Evolutionary conservation across 306 rosid species (phyloP).

Genomic region (Trifolium subterraneum): DNA sequence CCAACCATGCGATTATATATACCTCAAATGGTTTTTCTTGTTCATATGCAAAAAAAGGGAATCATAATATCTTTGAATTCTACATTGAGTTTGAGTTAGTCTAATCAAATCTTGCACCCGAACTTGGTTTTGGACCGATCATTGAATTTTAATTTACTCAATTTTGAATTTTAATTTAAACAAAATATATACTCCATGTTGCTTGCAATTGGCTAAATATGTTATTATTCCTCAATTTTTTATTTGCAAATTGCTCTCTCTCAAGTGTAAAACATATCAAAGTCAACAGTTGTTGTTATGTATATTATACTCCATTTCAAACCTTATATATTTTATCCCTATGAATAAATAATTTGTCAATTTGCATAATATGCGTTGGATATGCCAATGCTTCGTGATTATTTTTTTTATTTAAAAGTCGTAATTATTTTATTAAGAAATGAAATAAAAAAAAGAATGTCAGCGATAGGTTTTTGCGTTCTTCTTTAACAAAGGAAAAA

Average conservation of each 20-base stretch:
- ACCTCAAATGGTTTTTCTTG: slow-evolving; percentile 6
- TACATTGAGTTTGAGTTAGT: background rate
- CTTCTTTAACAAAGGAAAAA: slow-evolving; percentile 21
- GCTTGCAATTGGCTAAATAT: background rate
- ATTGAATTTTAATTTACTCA: background rate
- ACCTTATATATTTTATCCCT: slow-evolving; percentile 25
- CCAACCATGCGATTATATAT: background rate
- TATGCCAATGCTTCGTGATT: slow-evolving; percentile 21
- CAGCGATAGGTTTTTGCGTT: slow-evolving; percentile 18
- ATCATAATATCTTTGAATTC: background rate
- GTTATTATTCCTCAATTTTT: background rate
- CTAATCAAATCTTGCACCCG: background rate
- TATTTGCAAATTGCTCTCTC: background rate
- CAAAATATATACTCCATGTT: background rate
- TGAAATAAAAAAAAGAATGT: slow-evolving; percentile 9
- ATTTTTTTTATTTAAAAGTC: slow-evolving; percentile 6
- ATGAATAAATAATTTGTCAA: slow-evolving; percentile 34
- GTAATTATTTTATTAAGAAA: slow-evolving; percentile 9
- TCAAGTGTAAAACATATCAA: background rate
- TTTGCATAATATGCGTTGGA: slow-evolving; percentile 45
- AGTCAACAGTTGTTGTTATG: slow-evolving; percentile 31
- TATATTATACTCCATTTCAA: slow-evolving; percentile 36
- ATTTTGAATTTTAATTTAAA: background rate
- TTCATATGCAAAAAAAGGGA: background rate
- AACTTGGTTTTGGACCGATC: background rate